A percentile compares a stretch with the other conserved stretches of the same genome.
phyloP scores from a whole-genome alignment of 2,329 filamentous ascomycete genomes.

The Aspergillus ustus region DNA sequence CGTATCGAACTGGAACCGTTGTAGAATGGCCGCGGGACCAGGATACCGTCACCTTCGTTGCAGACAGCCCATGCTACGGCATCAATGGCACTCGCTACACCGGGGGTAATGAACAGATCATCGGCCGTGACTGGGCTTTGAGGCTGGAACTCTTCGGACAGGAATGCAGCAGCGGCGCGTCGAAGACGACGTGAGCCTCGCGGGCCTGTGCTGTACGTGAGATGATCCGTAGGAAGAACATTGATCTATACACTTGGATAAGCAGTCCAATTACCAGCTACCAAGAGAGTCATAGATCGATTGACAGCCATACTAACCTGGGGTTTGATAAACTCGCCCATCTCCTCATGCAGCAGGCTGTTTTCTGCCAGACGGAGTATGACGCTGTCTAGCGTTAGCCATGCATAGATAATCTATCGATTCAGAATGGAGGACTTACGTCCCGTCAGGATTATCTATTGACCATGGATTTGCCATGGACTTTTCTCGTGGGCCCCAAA shows the following conservation, averaged over 20 bases:
- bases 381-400: background rate
- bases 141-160: background rate
- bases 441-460: background rate
- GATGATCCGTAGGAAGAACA: background rate
- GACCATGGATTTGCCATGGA: conserved; percentile 1
- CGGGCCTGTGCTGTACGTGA: conserved; percentile 1
- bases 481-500: background rate
- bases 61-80: background rate
- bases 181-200: conserved; percentile 3
- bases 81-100: background rate
- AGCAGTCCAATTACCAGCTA: no score
- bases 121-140: background rate
- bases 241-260: background rate
- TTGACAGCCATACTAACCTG: background rate
- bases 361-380: conserved; percentile 6
- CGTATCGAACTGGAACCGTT: background rate
- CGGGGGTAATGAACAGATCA: background rate
- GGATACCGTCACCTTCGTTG: background rate
- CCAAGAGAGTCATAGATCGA: no score
- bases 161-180: background rate
- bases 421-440: background rate
- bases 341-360: background rate
- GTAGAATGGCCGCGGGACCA: conserved; percentile 3
- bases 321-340: background rate
- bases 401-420: no score